phyloP scores from a whole-genome alignment of 495 filamentous ascomycete species.

The Penicillium verhagenii region DNA sequence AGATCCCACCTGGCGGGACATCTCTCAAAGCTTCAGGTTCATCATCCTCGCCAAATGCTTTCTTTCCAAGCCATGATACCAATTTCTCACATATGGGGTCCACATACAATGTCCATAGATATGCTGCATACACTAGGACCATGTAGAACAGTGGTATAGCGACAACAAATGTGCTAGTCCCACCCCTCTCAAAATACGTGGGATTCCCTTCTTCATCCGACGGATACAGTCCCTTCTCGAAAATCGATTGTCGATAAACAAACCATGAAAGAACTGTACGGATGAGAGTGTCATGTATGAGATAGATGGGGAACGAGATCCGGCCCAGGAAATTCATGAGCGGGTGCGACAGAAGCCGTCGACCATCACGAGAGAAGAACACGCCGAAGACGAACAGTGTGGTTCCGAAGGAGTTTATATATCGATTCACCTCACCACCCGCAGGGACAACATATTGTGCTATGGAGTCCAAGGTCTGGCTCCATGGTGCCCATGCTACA shows the following conservation, averaged over 20 bases:
- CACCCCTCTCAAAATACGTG: slow-evolving; percentile 1
- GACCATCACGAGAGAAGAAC: slow-evolving; percentile 6
- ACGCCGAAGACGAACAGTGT: background rate
- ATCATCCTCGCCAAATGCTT: slow-evolving; percentile 6
- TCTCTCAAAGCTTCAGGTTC: background rate
- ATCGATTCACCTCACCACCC: background rate
- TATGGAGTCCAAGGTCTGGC: background rate
- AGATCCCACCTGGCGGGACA: background rate
- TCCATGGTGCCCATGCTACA: slow-evolving; percentile 17
- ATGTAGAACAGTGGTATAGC: slow-evolving; percentile 9
- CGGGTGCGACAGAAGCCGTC: slow-evolving; percentile 12
- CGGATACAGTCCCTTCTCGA: slow-evolving; percentile 5
- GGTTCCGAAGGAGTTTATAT: background rate
- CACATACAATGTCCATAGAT: slow-evolving; percentile 16
- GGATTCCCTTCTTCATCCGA: slow-evolving; percentile 7
- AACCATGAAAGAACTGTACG: slow-evolving; percentile 17
- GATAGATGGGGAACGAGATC: slow-evolving; percentile 22
- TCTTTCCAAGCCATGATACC: slow-evolving; percentile 8
- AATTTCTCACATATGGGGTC: slow-evolving; percentile 11
- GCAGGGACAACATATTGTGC: background rate
- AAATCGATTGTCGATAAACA: slow-evolving; percentile 7
- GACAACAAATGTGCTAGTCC: background rate
- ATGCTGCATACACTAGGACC: slow-evolving; percentile 3
- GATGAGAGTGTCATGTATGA: slow-evolving; percentile 20
- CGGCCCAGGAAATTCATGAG: slow-evolving; percentile 17